Evolutionary conservation across 2,329 filamentous ascomycete genomes (phyloP), one percentile per base, ranked within the genome.

Genomic region (Sordariomycetes sp.): DNA sequence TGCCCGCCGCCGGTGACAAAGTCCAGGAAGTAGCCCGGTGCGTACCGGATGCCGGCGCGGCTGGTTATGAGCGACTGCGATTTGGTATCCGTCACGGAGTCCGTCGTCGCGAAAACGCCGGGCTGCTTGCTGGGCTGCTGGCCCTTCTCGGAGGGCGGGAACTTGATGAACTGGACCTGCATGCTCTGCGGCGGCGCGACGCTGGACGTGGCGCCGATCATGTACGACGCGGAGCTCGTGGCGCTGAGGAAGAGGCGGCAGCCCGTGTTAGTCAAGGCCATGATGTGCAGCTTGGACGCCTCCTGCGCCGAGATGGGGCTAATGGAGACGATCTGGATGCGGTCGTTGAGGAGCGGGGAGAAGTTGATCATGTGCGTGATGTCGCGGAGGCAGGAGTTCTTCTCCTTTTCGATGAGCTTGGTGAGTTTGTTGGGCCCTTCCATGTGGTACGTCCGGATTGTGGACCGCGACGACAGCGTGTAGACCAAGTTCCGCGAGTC

Each of bases 131-230:
- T 69, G 57, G 2, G 28, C 35, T 13, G 51, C 10, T 17, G 32
- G 22, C 15, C 28, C 28, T n/a, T 48, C 17, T 53, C 51, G 45
- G 74, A 69, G 0, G 94, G 94, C 1, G 95, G 94, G 59, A 96
- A 95, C 67, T 94, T 95, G 70, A 99, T 89, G 66, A 95, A 94
- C 63, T 95, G 87, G n/a, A 96, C 84, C 69, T 96, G 91, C 90
- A 99, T 96, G 70, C 90, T 96, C 64, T 89, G 91, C 0, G 94
- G 91, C 0, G 88, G 91, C 0, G 88, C 84, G 59, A 77, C 69
- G 59, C 78, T 85, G 8, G 81, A 78, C 22, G 80, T 76, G 24
- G 80, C 79, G 15, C 78, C 79, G 34, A 82, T 76, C 68, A 77
- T 80, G 72, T 86, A 85, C 0, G 77, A 87, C 1, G 83, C 81